A percentile compares a stretch with the other conserved stretches of the same genome.
phyloP scores from a whole-genome alignment of 441 rosid genomes.

The Breynia disticha region DNA sequence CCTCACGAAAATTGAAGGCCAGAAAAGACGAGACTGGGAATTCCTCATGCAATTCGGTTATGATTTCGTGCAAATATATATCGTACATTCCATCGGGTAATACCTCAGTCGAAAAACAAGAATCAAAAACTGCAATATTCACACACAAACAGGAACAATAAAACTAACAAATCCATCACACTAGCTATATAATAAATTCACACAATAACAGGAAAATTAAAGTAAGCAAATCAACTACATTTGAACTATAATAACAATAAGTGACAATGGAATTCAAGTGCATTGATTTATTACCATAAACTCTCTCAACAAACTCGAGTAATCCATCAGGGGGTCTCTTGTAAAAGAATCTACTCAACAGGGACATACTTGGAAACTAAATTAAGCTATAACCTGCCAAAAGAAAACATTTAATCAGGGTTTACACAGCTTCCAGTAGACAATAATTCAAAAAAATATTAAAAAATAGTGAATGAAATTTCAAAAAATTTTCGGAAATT shows the following conservation, averaged over 20 bases:
- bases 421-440: no score
- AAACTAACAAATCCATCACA: not conserved
- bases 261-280: not conserved
- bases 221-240: slow-evolving; percentile 2
- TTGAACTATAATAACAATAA: not conserved
- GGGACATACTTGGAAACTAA: slow-evolving; percentile 43
- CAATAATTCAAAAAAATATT: no score
- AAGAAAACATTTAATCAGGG: slow-evolving; percentile 1
- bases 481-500: no score
- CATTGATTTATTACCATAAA: slow-evolving; percentile 53
- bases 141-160: not conserved
- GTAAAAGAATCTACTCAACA: slow-evolving; percentile 80
- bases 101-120: slow-evolving; percentile 89
- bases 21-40: slow-evolving; percentile 73
- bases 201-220: not conserved
- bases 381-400: slow-evolving; percentile 12
- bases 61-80: slow-evolving; percentile 55
- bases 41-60: slow-evolving; percentile 66
- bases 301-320: slow-evolving; percentile 90
- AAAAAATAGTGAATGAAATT: no score
- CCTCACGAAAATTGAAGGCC: slow-evolving; percentile 83
- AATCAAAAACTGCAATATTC: slow-evolving; percentile 67
- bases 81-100: slow-evolving; percentile 57
- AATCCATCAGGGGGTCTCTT: slow-evolving; percentile 91
- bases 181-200: not conserved